These are phyloP conservation scores for Solanum hybrid DNA, from an alignment of 305 asterid genomes.

Conservation along the genomic window DNA sequence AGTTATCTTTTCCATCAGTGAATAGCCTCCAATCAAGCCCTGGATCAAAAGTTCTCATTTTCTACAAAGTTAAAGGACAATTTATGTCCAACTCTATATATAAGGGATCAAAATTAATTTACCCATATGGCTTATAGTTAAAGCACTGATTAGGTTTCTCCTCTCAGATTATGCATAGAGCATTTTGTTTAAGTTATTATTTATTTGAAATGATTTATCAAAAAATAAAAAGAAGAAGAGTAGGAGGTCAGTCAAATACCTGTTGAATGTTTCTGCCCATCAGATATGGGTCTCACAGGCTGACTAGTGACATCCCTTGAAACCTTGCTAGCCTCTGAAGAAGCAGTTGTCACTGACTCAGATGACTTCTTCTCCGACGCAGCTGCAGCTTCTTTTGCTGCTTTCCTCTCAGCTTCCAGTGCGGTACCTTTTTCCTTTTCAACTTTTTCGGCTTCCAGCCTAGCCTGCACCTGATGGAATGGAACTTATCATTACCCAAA, in stretches of 20 bases:
- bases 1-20: background rate
- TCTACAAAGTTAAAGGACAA: background rate
- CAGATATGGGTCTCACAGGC: constrained; percentile 19
- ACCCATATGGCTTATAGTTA: background rate
- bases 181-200: background rate
- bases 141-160: background rate
- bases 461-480: constrained; percentile 47
- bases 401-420: constrained; percentile 52
- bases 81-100: background rate
- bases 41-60: background rate
- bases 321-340: constrained; percentile 18
- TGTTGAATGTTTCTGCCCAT: constrained; percentile 30
- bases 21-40: background rate
- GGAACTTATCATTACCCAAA: constrained; percentile 6
- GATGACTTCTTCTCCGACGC: constrained; percentile 41
- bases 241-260: constrained; percentile 19
- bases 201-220: background rate
- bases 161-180: background rate
- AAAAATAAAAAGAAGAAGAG: background rate
- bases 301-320: constrained; percentile 19
- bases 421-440: constrained; percentile 55
- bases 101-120: background rate
- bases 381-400: constrained; percentile 64
- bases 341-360: constrained; percentile 23
- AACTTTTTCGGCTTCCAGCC: constrained; percentile 52